These are phyloP conservation scores for Neoboletus magnificus DNA, from an alignment of 768 basidiomycete genomes.

Conservation along the genomic window DNA sequence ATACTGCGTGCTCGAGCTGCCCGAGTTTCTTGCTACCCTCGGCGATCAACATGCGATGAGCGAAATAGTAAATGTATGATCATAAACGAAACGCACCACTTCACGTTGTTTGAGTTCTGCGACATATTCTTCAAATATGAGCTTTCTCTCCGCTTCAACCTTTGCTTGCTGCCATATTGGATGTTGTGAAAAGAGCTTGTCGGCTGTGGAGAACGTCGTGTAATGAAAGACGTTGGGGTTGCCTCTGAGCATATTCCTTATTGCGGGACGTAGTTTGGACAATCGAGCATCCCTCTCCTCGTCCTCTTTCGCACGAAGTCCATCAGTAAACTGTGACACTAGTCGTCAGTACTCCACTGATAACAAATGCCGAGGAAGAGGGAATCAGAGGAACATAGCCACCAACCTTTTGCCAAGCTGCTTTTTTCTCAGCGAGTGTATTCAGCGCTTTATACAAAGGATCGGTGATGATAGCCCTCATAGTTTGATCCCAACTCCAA, in stretches of 20 bases:
- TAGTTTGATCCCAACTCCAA: conserved; percentile 98
- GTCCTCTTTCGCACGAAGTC: conserved; percentile 74
- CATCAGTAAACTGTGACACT: conserved; percentile 58
- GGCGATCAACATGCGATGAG: conserved; percentile 6
- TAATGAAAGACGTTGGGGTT: conserved; percentile 90
- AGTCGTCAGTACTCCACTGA: conserved; percentile 6
- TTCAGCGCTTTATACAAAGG: conserved; percentile 93
- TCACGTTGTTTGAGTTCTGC: conserved; percentile 82
- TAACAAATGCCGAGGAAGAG: neutral
- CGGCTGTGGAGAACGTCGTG: conserved; percentile 86
- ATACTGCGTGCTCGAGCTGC: conserved; percentile 76
- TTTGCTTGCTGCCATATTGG: conserved; percentile 89
- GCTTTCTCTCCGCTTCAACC: conserved; percentile 78
- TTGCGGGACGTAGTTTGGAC: conserved; percentile 79
- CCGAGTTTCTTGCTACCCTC: conserved; percentile 68
- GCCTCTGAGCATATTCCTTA: conserved; percentile 82
- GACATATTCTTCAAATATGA: conserved; percentile 92
- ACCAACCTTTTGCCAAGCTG: conserved; percentile 87
- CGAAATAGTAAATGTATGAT: neutral
- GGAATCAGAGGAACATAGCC: neutral
- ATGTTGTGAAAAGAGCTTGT: conserved; percentile 80
- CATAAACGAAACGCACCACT: conserved; percentile 55
- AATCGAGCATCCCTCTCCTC: conserved; percentile 84
- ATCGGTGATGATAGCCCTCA: conserved; percentile 97
- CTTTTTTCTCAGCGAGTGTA: conserved; percentile 92